A percentile compares a stretch with the other conserved stretches of the same genome.
Conservation (phyloP, 257 asterid genomes). For the Nyctanthes arbortristis region DNA sequence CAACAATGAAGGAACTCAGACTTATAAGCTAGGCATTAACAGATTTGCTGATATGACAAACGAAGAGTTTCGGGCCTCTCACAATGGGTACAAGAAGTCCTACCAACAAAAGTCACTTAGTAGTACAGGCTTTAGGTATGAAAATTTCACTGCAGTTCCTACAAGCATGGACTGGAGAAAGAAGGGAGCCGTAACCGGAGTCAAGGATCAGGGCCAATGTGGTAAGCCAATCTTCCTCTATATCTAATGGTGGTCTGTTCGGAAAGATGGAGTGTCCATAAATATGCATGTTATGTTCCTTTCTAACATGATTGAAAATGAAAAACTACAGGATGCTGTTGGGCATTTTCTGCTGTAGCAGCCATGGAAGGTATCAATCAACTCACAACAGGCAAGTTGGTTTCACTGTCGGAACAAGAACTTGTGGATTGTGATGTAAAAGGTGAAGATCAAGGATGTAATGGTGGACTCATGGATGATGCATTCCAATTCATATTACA, state of each 20-base stretch:
- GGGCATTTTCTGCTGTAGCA: conserved; percentile 46
- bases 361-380: conserved; percentile 38
- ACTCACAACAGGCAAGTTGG: conserved; percentile 21
- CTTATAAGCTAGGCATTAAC: background rate
- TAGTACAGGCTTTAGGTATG: conserved; percentile 2
- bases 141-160: conserved; percentile 27
- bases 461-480: conserved; percentile 33
- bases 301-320: background rate
- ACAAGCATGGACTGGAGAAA: conserved; percentile 38
- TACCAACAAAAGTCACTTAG: background rate
- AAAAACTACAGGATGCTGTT: conserved; percentile 32
- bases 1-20: background rate
- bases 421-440: conserved; percentile 40
- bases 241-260: too few relatives aligned
- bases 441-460: conserved; percentile 36
- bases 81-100: background rate
- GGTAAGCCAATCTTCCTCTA: conserved; percentile 17
- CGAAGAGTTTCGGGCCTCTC: background rate
- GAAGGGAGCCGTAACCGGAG: conserved; percentile 39
- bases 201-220: conserved; percentile 38
- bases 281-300: background rate
- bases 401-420: conserved; percentile 38
- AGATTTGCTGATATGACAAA: background rate
- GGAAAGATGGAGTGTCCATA: background rate
- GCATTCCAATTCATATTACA: conserved; percentile 30